These are phyloP conservation scores for Dillenia suffruticosa DNA, from an alignment of 164 flowering plant genomes.

Conservation along the genomic window DNA sequence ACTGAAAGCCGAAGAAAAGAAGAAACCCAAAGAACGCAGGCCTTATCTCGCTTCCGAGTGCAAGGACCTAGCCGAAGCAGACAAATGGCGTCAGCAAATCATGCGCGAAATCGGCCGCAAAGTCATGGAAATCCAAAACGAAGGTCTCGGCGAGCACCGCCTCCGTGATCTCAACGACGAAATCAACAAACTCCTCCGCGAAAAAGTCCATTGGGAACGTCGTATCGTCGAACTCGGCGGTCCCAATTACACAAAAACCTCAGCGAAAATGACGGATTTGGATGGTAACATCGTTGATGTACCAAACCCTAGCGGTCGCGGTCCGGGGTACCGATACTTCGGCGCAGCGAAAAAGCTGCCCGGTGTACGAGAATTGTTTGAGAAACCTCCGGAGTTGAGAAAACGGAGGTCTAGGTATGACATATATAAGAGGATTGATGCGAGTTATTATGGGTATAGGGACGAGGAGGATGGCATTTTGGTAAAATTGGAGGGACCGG, in stretches of 20 bases:
- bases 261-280: slow-evolving; percentile 87
- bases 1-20: slow-evolving; percentile 73
- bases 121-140: slow-evolving; percentile 91
- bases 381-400: slow-evolving; percentile 87
- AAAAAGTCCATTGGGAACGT: slow-evolving; percentile 84
- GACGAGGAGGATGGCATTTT: slow-evolving; percentile 92
- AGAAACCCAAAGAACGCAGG: slow-evolving; percentile 90
- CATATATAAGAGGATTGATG: slow-evolving; percentile 86
- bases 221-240: slow-evolving; percentile 90
- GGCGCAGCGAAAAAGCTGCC: slow-evolving; percentile 96
- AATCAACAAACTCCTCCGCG: slow-evolving; percentile 85
- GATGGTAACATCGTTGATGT: slow-evolving; percentile 95
- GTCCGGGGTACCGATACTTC: slow-evolving; percentile 88
- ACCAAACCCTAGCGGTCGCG: slow-evolving; percentile 89
- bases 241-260: slow-evolving; percentile 55
- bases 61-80: slow-evolving; percentile 89
- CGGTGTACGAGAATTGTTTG: slow-evolving; percentile 81
- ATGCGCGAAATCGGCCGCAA: slow-evolving; percentile 94
- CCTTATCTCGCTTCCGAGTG: slow-evolving; percentile 94
- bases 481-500: slow-evolving; percentile 65
- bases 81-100: slow-evolving; percentile 94
- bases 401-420: slow-evolving; percentile 83
- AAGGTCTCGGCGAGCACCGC: slow-evolving; percentile 86
- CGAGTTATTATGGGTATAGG: slow-evolving; percentile 88
- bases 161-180: slow-evolving; percentile 91